Evolutionary conservation across 768 basidiomycete species (phyloP), one percentile per base, ranked within the genome.

Genomic region (Auricularia sp.): DNA sequence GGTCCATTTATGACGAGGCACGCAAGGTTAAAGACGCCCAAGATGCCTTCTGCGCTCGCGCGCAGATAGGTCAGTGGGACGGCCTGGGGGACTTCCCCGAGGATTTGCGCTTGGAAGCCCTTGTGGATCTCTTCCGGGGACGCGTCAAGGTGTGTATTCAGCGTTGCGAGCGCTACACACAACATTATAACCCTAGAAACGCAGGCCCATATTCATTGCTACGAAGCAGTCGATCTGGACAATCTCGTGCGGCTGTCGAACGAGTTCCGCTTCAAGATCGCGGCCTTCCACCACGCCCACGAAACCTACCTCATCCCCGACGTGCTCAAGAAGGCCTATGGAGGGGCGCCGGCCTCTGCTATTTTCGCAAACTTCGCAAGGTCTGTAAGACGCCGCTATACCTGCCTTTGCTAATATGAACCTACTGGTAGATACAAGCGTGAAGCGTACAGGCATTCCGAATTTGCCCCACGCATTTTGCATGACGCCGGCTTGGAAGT

Each of bases 251-350:
- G 88, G 80, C 77, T 92, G 3, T 83, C 89, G 11, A 90, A 92
- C 73, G 90, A 93, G 67, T 93, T 92, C 77, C 77, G 89, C 66
- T 89, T 90, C 75, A 82, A 85, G 0, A 77, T 91, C 42, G 83
- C 88, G 0, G 86, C 87, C 0, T 84, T 90, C 75, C 90, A 91
- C 69, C 90, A 92, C 68, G 90, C 90, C 0, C 84, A 85, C 51
- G 89, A 92, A 68, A 83, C 90, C 0, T 92, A 88, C 68, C 85
- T 92, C 47, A 88, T 92, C n/a, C 87, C 90, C 2, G 83, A 85
- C 33, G 72, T 89, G 1, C 79, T 93, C 64, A 91, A 90, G 74
- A 79, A 81, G 70, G 81, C 85, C 6, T 93, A 83, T 75, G 67
- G 13, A 67, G 71, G 29, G 65, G 71, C 83, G 16, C 91, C 91